Evolutionary conservation across 1,284 basidiomycete species (phyloP), one percentile per base, ranked within the genome.

Genomic region (Moesziomyces antarcticus): DNA sequence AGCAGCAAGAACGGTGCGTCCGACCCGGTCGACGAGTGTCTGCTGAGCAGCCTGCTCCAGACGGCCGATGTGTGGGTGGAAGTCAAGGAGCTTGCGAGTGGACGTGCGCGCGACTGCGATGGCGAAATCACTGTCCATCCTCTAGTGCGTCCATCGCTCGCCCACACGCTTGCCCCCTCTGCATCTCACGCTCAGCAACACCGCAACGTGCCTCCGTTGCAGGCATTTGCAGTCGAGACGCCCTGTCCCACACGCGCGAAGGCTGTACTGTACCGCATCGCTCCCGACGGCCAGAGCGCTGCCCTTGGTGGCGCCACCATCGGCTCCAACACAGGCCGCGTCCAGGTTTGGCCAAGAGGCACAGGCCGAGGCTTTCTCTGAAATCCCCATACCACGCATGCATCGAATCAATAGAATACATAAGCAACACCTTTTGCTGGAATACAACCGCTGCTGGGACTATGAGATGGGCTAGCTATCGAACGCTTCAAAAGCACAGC

Each of bases 401-500:
- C 56, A 20, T 6, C 45, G 16, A 16, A 16, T 40, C 37, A 40
- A 40, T 58, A 49, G 10, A 56, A 48, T 63, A 63, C 60, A 69
- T 35, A 16, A 27, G 45, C 18, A 21, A 5, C 5, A 10, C 14
- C 37, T 5, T 21, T 2, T 21, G 20, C 27, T 22, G n/a, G 4
- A 20, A n/a, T 51, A 33, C 48, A 33, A 9, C 1, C 11, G 16
- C 35, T 14, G 13, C 13, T 37, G 35, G 7, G 37, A 18, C 14
- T 7, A 6, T 40, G 37, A 8, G 37, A 18, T 40, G 14, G 11
- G 30, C 27, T 22, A 35, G 21, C 20, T 37, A n/a, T 75, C 62
- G 44, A 52, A 47, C 25, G 71, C 66, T 33, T 77, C 75, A 24
- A 75, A 74, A 13, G 75, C 91, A 82, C 92, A 93, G 78, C 92